Evolutionary conservation across 345 rosid species (phyloP).

Genomic region (Boechera stricta): DNA sequence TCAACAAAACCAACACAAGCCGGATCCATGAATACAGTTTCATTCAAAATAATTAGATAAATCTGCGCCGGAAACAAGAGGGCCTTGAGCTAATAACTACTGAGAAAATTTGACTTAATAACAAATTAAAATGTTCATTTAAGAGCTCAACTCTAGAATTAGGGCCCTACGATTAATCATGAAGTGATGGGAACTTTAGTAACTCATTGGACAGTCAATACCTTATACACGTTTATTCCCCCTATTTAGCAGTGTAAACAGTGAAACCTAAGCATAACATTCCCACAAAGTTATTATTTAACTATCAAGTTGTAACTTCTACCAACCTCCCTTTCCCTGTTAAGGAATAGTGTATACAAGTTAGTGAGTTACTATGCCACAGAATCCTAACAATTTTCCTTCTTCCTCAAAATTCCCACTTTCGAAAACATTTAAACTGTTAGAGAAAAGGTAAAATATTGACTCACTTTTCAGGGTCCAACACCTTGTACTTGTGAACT

Average conservation of each 20-base stretch:
- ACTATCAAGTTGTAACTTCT: neutral
- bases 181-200: conserved; percentile 1
- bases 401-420: conserved; percentile 1
- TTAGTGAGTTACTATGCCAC: neutral
- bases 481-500: conserved; percentile 76
- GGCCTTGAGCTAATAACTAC: neutral
- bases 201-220: neutral
- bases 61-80: neutral
- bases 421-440: neutral
- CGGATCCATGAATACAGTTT: conserved; percentile 5
- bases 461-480: conserved; percentile 58
- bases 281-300: neutral
- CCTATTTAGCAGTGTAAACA: neutral
- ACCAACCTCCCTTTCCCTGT: neutral
- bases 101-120: neutral
- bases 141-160: neutral
- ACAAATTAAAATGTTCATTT: neutral
- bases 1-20: conserved; percentile 34
- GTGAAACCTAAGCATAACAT: neutral
- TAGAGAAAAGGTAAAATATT: conserved; percentile 2
- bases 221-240: neutral
- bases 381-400: conserved; percentile 1
- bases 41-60: neutral
- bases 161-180: conserved; percentile 1
- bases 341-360: neutral